Evolutionary conservation across 331 rosid species (phyloP).

Genomic region (Cydonia oblonga): DNA sequence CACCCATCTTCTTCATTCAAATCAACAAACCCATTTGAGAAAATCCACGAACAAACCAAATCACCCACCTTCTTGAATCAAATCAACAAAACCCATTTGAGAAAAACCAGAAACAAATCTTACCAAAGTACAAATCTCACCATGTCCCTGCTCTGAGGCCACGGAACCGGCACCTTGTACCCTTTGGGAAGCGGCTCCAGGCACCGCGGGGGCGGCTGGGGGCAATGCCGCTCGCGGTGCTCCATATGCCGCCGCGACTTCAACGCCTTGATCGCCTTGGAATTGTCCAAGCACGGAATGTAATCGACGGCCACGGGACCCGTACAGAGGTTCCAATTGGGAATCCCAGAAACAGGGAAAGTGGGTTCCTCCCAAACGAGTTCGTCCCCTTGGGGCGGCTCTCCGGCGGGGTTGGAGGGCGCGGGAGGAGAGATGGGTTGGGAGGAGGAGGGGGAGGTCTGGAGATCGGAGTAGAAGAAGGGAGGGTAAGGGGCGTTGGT

Average conservation of each 20-base stretch:
- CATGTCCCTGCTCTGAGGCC: conserved; percentile 99
- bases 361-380: neutral
- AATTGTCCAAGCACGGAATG: conserved; percentile 87
- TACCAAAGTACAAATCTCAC: conserved; percentile 69
- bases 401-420: neutral
- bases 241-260: conserved; percentile 77
- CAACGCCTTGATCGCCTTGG: conserved; percentile 56
- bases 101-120: conserved; percentile 26
- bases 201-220: conserved; percentile 35
- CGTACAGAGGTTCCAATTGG: conserved; percentile 55
- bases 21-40: neutral
- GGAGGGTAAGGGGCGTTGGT: conserved; percentile 20
- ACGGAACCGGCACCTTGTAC: conserved; percentile 53
- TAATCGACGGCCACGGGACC: conserved; percentile 38
- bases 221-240: conserved; percentile 92
- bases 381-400: neutral
- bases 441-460: too few relatives aligned
- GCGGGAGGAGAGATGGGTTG: conserved; percentile 3
- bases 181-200: conserved; percentile 65
- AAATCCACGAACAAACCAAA: neutral
- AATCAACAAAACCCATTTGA: conserved; percentile 4
- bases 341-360: neutral
- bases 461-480: conserved; percentile 24
- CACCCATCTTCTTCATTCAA: neutral
- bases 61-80: neutral